Evolutionary conservation across 768 basidiomycete genomes (phyloP).

Genomic region (Phaeotremella skinneri): DNA sequence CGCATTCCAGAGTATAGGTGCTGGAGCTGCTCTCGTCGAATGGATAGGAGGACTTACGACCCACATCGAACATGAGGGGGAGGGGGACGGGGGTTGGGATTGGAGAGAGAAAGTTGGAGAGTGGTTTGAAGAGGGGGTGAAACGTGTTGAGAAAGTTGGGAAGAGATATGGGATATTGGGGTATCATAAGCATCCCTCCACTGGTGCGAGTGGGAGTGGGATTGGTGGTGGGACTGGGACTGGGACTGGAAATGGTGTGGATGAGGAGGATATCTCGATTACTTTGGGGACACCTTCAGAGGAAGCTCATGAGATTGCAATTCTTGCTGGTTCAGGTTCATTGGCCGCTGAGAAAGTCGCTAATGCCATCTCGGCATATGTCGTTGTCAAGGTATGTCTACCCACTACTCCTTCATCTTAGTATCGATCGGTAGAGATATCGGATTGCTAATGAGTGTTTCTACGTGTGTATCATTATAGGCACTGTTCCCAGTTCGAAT

Average conservation of each 20-base stretch:
- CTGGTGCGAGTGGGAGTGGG: conserved; percentile 2
- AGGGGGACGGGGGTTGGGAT: conserved; percentile 3
- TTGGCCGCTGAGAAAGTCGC: conserved; percentile 71
- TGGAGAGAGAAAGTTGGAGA: conserved; percentile 53
- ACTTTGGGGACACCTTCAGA: conserved; percentile 3
- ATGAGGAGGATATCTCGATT: no score
- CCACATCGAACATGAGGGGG: conserved; percentile 3
- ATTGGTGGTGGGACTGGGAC: conserved; percentile 14
- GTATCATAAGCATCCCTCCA: conserved; percentile 58
- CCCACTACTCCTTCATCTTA: conserved; percentile 10
- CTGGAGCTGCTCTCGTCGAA: conserved; percentile 66
- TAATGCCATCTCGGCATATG: conserved; percentile 79
- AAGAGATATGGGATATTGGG: conserved; percentile 77
- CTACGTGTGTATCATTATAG: conserved; percentile 52
- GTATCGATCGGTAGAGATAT: no score
- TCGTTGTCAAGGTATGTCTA: conserved; percentile 65
- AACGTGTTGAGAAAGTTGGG: conserved; percentile 68
- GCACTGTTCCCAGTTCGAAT: conserved; percentile 71
- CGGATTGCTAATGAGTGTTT: background rate
- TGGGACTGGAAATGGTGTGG: conserved; percentile 9
- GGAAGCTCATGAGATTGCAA: conserved; percentile 27
- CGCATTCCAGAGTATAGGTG: conserved; percentile 62
- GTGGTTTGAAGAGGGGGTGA: conserved; percentile 78
- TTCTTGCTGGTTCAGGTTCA: background rate
- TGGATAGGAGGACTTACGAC: conserved; percentile 25